Evolutionary conservation across 1,284 basidiomycete species (phyloP), one percentile per base, ranked within the genome.

Genomic region (Melanopsichium pennsylvanicum): DNA sequence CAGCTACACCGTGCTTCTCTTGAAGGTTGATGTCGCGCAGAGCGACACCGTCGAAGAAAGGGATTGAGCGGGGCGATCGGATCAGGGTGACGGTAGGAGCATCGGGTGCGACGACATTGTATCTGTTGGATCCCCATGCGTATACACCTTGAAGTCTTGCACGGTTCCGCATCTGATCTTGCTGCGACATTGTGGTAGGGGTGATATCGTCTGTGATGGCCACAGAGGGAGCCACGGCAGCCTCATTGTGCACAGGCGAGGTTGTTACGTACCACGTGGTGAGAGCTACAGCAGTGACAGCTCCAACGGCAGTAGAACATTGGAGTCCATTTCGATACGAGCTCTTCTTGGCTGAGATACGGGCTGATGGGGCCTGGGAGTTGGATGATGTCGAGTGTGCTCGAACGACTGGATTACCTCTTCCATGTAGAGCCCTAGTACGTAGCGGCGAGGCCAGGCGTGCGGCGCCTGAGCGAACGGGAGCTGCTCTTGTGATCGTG

Each of bases 61-160:
- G 75, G 12, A 80, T 74, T 8, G 68, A 66, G 4, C 71, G 35
- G 3, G 77, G 77, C 11, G 62, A 63, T 19, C 63, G 60, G 34
- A 79, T 60, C 5, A 72, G 58, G 2, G 64, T 69, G 12, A 66
- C 61, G 6, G 35, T 23, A 2, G 67, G 69, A 8, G 70, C 51
- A 29, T 74, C 68, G 6, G 77, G 77, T 1, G 77, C 77, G 9
- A 74, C 77, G n/a, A 79, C 77, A 19, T 71, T 70, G 69, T 78
- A 74, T 13, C 74, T 41, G 37, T 78, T 78, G 5, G 66, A 69
- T 9, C 75, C 75, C 75, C 74, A 78, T 3, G 71, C 66, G 25
- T 74, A 76, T 16, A 76, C 72, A 18, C 74, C 74, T 44, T 73
- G 67, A 23, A 54, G 33, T 19, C 39, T 44, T 21, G 72, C 54